These are phyloP conservation scores for Castanea sativa DNA, from an alignment of 306 rosid genomes.

Conservation along the genomic window DNA sequence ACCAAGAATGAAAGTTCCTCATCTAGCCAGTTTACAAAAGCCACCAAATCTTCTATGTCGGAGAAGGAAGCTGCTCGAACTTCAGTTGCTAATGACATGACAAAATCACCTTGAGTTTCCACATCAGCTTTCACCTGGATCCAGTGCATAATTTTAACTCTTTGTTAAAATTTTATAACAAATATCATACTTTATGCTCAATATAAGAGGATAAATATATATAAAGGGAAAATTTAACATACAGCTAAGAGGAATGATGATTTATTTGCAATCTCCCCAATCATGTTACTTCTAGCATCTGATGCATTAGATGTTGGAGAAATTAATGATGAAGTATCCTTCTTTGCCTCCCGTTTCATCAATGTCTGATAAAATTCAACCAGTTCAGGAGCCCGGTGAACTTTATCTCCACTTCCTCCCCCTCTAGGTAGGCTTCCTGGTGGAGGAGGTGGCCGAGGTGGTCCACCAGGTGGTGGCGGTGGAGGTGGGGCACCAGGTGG, in stretches of 20 bases:
- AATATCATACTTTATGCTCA: not conserved
- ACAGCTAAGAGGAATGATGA: conserved; percentile 96
- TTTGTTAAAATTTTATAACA: not conserved
- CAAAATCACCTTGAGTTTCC: conserved; percentile 94
- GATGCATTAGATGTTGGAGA: conserved; percentile 69
- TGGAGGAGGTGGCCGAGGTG: conserved; percentile 91
- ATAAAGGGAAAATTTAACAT: conserved; percentile 28
- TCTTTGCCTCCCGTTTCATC: conserved; percentile 97
- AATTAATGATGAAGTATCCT: conserved; percentile 64
- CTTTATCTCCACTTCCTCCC: conserved; percentile 63
- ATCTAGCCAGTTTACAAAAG: conserved; percentile 98
- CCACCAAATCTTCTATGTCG: conserved; percentile 63
- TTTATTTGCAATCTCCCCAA: conserved; percentile 90
- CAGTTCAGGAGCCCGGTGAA: conserved; percentile 79
- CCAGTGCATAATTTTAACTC: conserved; percentile 1
- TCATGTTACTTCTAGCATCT: conserved; percentile 92
- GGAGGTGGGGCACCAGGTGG: conserved; percentile 69
- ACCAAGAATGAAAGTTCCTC: conserved; percentile 80
- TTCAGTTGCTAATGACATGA: conserved; percentile 86
- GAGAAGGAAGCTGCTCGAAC: conserved; percentile 88
- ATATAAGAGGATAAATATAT: conserved; percentile 1
- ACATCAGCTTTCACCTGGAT: conserved; percentile 90
- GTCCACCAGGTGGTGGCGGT: conserved; percentile 61
- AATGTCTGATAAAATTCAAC: conserved; percentile 94
- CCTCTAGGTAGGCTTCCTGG: conserved; percentile 82